phyloP scores from a whole-genome alignment of 164 flowering plant genomes.

The Taxillus chinensis region DNA sequence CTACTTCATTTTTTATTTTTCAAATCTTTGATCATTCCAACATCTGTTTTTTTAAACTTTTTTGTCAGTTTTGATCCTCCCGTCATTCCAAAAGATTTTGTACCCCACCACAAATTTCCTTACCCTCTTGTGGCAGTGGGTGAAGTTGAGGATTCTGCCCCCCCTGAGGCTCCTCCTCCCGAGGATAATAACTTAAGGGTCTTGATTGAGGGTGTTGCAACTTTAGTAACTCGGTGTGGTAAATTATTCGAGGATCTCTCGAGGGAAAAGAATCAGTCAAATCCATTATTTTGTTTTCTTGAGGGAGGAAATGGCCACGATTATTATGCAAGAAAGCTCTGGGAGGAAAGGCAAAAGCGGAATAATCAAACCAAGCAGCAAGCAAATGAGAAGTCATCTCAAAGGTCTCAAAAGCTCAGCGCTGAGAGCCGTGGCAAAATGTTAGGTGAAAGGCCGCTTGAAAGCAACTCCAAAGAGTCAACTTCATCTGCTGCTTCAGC shows the following conservation, averaged over 20 bases:
- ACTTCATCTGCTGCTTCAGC: conserved; percentile 28
- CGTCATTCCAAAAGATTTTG: conserved; percentile 65
- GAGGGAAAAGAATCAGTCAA: conserved; percentile 67
- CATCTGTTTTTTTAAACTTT: background rate
- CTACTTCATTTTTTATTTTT: background rate
- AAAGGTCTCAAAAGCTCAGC: conserved; percentile 49
- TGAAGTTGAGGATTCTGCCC: conserved; percentile 37
- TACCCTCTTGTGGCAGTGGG: conserved; percentile 39
- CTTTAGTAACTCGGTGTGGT: conserved; percentile 86
- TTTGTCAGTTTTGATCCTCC: conserved; percentile 78
- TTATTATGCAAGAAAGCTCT: conserved; percentile 71
- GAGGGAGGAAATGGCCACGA: conserved; percentile 71
- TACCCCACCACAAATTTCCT: conserved; percentile 61
- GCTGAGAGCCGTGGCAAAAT: conserved; percentile 84
- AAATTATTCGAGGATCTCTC: conserved; percentile 88
- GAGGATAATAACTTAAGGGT: conserved; percentile 61
- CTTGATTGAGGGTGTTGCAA: conserved; percentile 84
- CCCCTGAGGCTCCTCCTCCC: conserved; percentile 73
- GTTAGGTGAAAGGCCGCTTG: conserved; percentile 79
- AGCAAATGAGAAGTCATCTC: conserved; percentile 27
- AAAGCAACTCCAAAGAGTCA: conserved; percentile 48
- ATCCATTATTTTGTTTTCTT: conserved; percentile 77
- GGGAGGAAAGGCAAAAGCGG: conserved; percentile 80
- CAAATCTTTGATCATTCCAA: background rate
- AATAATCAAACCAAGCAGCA: conserved; percentile 26